phyloP scores from a whole-genome alignment of 2,329 filamentous ascomycete genomes.

The Rasamsonia emersonii region DNA sequence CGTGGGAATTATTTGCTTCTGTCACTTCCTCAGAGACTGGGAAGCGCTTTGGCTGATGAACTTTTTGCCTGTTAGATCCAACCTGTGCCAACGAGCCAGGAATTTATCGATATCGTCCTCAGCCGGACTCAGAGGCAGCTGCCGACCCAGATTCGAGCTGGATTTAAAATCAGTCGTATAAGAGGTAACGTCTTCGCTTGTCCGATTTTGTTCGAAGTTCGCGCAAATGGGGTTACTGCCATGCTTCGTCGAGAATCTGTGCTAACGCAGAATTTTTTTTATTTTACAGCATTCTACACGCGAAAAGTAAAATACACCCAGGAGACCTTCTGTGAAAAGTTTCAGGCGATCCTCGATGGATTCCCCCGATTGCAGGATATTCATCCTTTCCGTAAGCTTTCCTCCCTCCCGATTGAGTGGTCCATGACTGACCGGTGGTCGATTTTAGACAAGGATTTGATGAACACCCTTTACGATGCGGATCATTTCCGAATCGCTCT shows the following conservation, averaged over 20 bases:
- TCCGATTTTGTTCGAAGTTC: too few species aligned
- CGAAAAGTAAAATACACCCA: constrained; percentile 97
- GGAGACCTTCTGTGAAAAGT: constrained; percentile 93
- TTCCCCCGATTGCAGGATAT: constrained; percentile 91
- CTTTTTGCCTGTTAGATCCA: constrained; percentile 50
- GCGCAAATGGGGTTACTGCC: too few species aligned
- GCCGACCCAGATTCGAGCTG: constrained; percentile 89
- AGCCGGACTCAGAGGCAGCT: constrained; percentile 86
- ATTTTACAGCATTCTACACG: constrained; percentile 74
- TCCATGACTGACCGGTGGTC: constrained; percentile 6
- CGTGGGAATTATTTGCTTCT: constrained; percentile 1
- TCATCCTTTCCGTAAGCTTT: constrained; percentile 73
- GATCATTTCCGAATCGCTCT: constrained; percentile 97
- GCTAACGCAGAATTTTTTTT: too few species aligned
- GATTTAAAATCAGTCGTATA: constrained; percentile 94
- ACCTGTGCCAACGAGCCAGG: constrained; percentile 82
- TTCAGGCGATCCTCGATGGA: constrained; percentile 79
- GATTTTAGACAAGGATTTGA: constrained; percentile 59
- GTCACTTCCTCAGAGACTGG: too few species aligned
- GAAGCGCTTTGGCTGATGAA: constrained; percentile 18
- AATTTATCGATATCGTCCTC: constrained; percentile 96
- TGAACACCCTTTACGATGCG: constrained; percentile 98
- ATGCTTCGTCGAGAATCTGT: too few species aligned
- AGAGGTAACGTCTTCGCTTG: too few species aligned
- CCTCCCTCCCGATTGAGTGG: constrained; percentile 14